phyloP scores from a whole-genome alignment of 768 basidiomycete species.

The Paxillus rubicundulus region DNA sequence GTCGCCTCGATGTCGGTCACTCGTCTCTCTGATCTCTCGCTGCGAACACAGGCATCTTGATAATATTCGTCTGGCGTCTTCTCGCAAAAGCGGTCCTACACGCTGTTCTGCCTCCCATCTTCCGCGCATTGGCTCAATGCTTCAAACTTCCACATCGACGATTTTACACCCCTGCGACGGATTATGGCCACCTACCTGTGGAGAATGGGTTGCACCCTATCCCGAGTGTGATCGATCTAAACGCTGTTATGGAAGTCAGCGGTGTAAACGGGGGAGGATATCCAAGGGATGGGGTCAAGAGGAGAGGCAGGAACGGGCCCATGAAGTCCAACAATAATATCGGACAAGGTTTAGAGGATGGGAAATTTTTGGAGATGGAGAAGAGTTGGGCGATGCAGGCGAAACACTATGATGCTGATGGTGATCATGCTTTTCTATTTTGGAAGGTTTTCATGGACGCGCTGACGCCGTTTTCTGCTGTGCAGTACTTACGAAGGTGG shows the following conservation, averaged over 20 bases:
- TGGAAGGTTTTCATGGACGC: neutral
- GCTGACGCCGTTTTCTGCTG: constrained; percentile 2
- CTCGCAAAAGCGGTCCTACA: constrained; percentile 77
- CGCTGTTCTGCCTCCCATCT: constrained; percentile 75
- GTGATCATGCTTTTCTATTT: constrained; percentile 40
- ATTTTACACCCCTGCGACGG: constrained; percentile 90
- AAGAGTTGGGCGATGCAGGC: constrained; percentile 33
- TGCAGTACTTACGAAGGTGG: constrained; percentile 82
- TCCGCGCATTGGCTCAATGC: constrained; percentile 67
- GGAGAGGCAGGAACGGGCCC: constrained; percentile 18
- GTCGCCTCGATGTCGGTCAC: neutral
- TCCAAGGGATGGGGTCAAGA: constrained; percentile 31
- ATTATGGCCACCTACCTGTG: constrained; percentile 69
- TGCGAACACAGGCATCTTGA: constrained; percentile 53
- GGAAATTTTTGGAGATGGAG: constrained; percentile 27
- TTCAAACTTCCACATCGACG: constrained; percentile 77
- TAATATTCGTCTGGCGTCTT: constrained; percentile 87
- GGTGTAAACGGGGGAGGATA: constrained; percentile 44
- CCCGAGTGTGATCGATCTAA: constrained; percentile 84
- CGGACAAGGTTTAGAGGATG: constrained; percentile 30
- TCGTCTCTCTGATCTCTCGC: neutral
- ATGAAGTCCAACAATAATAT: constrained; percentile 11
- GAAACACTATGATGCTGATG: constrained; percentile 85
- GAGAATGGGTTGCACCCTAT: constrained; percentile 64
- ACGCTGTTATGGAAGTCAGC: constrained; percentile 39